Percentiles rank a stretch among this genome's conserved stretches.
These are phyloP conservation scores for Clarireedia sp. DNA, from an alignment of 2,329 filamentous ascomycete species.

Conservation along the genomic window DNA sequence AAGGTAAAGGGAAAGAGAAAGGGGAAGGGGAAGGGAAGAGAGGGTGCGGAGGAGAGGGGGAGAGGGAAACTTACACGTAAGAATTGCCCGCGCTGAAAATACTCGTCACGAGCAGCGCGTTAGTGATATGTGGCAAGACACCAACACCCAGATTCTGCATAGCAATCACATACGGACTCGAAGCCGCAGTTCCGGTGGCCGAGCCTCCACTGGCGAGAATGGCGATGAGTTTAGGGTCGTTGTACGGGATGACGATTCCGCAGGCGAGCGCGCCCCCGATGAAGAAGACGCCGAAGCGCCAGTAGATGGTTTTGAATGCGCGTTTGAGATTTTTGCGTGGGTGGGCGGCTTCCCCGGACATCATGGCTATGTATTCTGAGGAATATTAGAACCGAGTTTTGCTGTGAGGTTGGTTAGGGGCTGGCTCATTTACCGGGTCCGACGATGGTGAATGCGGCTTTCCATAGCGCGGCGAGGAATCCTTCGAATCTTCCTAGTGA, in stretches of 20 bases:
- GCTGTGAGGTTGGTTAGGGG: background rate
- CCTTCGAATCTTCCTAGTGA: constrained; percentile 63
- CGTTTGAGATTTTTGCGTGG: constrained; percentile 56
- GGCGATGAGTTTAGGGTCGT: constrained; percentile 47
- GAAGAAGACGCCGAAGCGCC: constrained; percentile 64
- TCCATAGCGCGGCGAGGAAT: constrained; percentile 46
- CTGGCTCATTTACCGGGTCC: constrained; percentile 38
- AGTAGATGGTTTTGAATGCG: constrained; percentile 67
- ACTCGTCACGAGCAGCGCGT: constrained; percentile 54
- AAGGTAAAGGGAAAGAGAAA: background rate
- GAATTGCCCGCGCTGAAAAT: constrained; percentile 56
- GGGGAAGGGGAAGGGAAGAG: background rate
- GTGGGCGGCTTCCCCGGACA: constrained; percentile 60
- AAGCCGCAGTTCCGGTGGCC: constrained; percentile 36
- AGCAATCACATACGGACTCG: constrained; percentile 41
- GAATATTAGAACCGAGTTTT: background rate
- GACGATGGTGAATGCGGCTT: constrained; percentile 36
- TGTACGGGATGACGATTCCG: constrained; percentile 58
- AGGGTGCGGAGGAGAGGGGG: background rate
- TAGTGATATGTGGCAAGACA: constrained; percentile 59
- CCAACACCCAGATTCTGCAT: constrained; percentile 60
- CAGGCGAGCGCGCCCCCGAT: constrained; percentile 59
- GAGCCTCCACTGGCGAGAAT: constrained; percentile 33
- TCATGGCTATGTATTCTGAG: constrained; percentile 50
- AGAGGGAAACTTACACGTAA: constrained; percentile 34